Conservation (phyloP, 148 eudicot genomes). For the Limonium bicolor region DNA sequence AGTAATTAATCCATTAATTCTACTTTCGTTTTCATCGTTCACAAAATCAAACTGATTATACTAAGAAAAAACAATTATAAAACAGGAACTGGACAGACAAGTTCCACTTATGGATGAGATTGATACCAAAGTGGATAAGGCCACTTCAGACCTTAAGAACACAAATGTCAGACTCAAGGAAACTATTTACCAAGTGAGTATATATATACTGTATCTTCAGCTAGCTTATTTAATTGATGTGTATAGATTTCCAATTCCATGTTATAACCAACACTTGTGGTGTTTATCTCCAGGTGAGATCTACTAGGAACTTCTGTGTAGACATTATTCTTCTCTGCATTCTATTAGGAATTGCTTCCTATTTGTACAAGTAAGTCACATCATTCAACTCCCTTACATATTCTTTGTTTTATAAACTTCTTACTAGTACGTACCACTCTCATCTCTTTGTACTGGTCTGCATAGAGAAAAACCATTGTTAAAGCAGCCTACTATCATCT, state of each 20-base stretch:
- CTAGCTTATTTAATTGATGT: background rate
- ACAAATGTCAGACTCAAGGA: constrained; percentile 81
- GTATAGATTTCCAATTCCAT: background rate
- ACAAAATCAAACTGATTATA: background rate
- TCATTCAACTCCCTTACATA: no score
- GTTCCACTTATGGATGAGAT: constrained; percentile 89
- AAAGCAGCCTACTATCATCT: no score
- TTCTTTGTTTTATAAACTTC: no score
- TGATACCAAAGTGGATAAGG: constrained; percentile 78
- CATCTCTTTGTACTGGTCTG: no score
- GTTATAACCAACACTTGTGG: background rate
- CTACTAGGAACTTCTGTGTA: constrained; percentile 80
- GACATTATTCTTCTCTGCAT: constrained; percentile 72
- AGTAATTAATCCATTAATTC: background rate
- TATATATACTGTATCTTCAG: background rate
- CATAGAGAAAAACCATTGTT: no score
- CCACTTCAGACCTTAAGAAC: constrained; percentile 62
- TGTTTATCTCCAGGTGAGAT: constrained; percentile 45
- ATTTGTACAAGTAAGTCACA: constrained; percentile 95
- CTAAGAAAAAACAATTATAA: background rate
- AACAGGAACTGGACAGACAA: constrained; percentile 81
- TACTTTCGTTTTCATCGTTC: constrained; percentile 1
- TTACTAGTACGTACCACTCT: no score
- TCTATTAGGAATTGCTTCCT: constrained; percentile 83
- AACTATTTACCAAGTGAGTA: constrained; percentile 51